These are phyloP conservation scores for Alternaria infectoria DNA, from an alignment of 2,329 filamentous ascomycete genomes.

Conservation along the genomic window DNA sequence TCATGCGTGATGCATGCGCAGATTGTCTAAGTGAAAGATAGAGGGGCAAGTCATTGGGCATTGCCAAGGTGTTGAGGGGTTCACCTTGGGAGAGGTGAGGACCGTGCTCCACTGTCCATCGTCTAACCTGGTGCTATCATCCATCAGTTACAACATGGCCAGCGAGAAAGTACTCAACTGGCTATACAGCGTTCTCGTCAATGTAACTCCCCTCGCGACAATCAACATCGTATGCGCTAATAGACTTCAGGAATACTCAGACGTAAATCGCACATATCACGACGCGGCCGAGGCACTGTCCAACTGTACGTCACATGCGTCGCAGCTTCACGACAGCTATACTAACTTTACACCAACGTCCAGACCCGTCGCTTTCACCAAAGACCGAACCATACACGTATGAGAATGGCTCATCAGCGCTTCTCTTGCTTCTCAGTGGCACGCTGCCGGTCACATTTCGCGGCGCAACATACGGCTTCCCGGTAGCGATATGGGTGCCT, in stretches of 20 bases:
- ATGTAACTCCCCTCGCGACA: slow-evolving; percentile 23
- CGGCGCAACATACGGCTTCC: slow-evolving; percentile 87
- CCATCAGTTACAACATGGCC: slow-evolving; percentile 62
- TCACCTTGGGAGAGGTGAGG: slow-evolving; percentile 2
- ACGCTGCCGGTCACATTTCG: slow-evolving; percentile 92
- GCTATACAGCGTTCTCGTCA: slow-evolving; percentile 87
- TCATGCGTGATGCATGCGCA: background rate
- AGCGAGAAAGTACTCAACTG: slow-evolving; percentile 91
- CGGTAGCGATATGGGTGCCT: slow-evolving; percentile 90
- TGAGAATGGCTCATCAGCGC: slow-evolving; percentile 82
- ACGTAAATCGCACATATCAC: slow-evolving; percentile 90
- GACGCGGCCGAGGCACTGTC: slow-evolving; percentile 85
- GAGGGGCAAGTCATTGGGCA: background rate
- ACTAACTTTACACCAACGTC: background rate
- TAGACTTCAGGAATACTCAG: slow-evolving; percentile 77
- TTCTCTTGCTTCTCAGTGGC: slow-evolving; percentile 84
- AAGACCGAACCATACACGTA: slow-evolving; percentile 96
- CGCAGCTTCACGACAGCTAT: background rate
- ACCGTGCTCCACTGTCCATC: background rate
- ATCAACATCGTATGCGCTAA: background rate
- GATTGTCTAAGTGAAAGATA: background rate
- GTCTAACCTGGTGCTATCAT: slow-evolving; percentile 44
- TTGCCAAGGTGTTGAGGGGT: slow-evolving; percentile 30
- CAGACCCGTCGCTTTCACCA: slow-evolving; percentile 66
- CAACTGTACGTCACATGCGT: slow-evolving; percentile 66